Conservation (phyloP, 192 early-diverging fungal genomes). For the Backusella tuberculispora region DNA sequence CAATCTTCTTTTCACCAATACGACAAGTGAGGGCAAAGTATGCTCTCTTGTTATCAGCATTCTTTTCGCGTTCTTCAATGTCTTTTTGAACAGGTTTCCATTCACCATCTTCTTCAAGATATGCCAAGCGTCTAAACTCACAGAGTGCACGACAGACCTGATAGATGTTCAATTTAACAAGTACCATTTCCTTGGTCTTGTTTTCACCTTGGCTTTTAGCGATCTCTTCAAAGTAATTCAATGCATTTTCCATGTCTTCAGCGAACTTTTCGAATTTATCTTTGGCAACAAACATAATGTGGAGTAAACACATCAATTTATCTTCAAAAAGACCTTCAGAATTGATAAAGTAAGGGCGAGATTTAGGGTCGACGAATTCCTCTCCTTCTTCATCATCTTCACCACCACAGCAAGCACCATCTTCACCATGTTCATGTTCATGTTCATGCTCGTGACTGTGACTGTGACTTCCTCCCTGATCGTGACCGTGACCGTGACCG, state of each 20-base stretch:
- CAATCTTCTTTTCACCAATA: constrained; percentile 42
- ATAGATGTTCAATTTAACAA: constrained; percentile 35
- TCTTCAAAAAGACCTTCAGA: constrained; percentile 53
- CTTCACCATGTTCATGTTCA: constrained; percentile 2
- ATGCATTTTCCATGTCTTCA: constrained; percentile 48
- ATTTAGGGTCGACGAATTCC: constrained; percentile 41
- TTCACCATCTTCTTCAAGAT: constrained; percentile 21
- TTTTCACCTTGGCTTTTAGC: constrained; percentile 18
- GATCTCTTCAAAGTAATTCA: constrained; percentile 50
- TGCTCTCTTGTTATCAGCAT: constrained; percentile 13
- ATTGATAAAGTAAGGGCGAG: constrained; percentile 48
- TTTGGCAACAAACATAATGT: constrained; percentile 58
- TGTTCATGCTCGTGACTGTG: constrained; percentile 28
- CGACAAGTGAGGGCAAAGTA: constrained; percentile 40
- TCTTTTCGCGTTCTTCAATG: constrained; percentile 27
- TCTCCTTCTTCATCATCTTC: constrained; percentile 48
- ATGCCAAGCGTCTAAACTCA: constrained; percentile 22
- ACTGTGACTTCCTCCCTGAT: not conserved
- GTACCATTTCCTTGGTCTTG: constrained; percentile 15
- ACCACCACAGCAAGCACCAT: constrained; percentile 29
- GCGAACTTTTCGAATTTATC: constrained; percentile 49
- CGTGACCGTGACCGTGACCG: constrained; percentile 26
- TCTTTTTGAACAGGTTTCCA: constrained; percentile 17
- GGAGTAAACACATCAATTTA: constrained; percentile 55
- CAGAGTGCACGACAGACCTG: constrained; percentile 30